These are phyloP conservation scores for Tetrahymena borealis DNA, from an alignment of 73 alveolate genomes.

Conservation along the genomic window DNA sequence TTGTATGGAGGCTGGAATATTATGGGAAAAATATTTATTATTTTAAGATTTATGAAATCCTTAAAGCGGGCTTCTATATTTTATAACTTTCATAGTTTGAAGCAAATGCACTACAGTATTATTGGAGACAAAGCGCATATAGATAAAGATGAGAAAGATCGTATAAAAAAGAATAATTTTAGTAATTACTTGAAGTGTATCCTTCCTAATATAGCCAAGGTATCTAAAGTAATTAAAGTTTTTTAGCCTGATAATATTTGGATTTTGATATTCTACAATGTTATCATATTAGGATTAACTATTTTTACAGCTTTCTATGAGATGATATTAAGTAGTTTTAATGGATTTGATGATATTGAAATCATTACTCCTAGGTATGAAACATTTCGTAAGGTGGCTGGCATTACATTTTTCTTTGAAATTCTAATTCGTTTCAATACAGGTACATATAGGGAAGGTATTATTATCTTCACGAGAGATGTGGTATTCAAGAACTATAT, in stretches of 20 bases:
- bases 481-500: not conserved
- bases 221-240: not conserved
- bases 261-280: not conserved
- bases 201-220: not conserved
- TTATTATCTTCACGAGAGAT: not conserved
- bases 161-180: not conserved
- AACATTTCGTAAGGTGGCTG: not conserved
- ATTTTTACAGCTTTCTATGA: not conserved
- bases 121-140: not conserved
- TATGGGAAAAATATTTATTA: not conserved
- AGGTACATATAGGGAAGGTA: not conserved
- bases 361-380: not conserved
- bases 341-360: not conserved
- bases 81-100: not conserved
- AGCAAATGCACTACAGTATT: not conserved
- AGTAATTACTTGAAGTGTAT: not conserved
- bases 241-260: not conserved
- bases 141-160: not conserved
- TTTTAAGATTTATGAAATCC: not conserved
- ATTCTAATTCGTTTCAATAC: not conserved
- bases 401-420: not conserved
- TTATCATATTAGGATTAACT: not conserved
- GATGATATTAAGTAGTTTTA: not conserved
- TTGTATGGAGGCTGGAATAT: not conserved
- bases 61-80: not conserved